phyloP scores from a whole-genome alignment of 768 basidiomycete species.

The Mycena haematopus region DNA sequence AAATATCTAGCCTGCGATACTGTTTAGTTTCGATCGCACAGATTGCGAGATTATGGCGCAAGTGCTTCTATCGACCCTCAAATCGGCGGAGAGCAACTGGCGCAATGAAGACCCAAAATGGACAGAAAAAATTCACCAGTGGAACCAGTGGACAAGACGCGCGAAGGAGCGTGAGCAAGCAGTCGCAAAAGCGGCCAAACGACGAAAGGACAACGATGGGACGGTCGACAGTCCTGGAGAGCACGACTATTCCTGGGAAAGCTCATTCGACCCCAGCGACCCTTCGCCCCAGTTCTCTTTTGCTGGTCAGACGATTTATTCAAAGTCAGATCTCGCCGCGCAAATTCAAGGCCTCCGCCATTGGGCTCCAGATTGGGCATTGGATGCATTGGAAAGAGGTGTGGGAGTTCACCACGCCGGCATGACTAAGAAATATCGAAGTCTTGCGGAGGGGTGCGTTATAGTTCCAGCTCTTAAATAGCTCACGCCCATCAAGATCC shows the following conservation, averaged over 20 bases:
- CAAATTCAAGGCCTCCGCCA: constrained; percentile 48
- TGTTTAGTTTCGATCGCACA: constrained; percentile 70
- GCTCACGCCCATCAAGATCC: neutral
- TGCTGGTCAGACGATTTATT: constrained; percentile 50
- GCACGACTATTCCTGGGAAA: constrained; percentile 51
- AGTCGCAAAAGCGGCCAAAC: constrained; percentile 45
- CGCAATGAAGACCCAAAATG: constrained; percentile 51
- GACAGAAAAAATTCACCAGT: constrained; percentile 56
- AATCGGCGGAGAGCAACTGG: constrained; percentile 57
- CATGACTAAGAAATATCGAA: constrained; percentile 68
- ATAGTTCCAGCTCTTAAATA: neutral
- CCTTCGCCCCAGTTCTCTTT: constrained; percentile 69
- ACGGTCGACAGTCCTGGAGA: constrained; percentile 27
- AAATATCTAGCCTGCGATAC: constrained; percentile 59
- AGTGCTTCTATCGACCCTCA: constrained; percentile 43
- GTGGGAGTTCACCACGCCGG: constrained; percentile 76
- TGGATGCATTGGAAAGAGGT: constrained; percentile 59
- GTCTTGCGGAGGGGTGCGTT: constrained; percentile 59
- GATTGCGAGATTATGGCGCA: constrained; percentile 62
- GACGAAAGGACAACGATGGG: constrained; percentile 44
- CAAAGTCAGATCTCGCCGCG: constrained; percentile 53
- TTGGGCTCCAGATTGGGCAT: constrained; percentile 49
- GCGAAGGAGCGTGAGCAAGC: constrained; percentile 56
- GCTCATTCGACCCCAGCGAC: constrained; percentile 61
- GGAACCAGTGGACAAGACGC: constrained; percentile 54